Evolutionary conservation across 768 basidiomycete genomes (phyloP), one percentile per base, ranked within the genome.

Genomic region (Boletus barrowsii): DNA sequence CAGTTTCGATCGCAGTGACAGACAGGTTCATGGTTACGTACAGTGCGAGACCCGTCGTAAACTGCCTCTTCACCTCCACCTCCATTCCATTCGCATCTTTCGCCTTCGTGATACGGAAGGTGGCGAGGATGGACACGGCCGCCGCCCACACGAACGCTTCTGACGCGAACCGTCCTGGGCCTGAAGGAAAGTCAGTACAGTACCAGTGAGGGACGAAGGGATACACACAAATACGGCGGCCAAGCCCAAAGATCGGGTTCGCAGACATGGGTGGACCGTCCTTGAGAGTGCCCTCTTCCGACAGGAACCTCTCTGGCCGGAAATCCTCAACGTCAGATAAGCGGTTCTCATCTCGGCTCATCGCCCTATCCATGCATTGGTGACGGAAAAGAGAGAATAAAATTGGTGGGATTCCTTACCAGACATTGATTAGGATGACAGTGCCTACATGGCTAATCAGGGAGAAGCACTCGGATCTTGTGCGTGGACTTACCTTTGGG

Each of bases 371-470:
- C 18, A 33, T 1, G 15, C 15, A 10, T 17, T 39, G n/a, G 11
- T 18, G 29, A 9, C 8, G 20, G 26, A 4, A 36, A 47, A 35
- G 14, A n/a, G 7, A 5, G 17, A 7, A 8, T 0, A 20, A 9
- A 2, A 18, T 4, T 1, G 5, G 18, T 7, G 33, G 11, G 14
- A 35, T 35, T 35, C 32, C 56, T 57, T 51, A 71, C 75, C 73
- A 76, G 20, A 67, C 59, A 29, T 76, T 76, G 26, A 64, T 58
- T 26, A 73, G 36, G 15, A 75, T 59, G 3, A 72, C 36, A 6
- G 75, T 48, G 22, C 67, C 67, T 68, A 10, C 3, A 26, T 17
- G 13, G 18, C 22, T 22, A 46, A 39, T 59, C 18, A 60, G 53
- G n/a, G 20, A 49, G 10, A 24, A 24, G 14, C 26, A 18, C 1